phyloP scores from a whole-genome alignment of 495 filamentous ascomycete species.

The Jackrogersella minutella region DNA sequence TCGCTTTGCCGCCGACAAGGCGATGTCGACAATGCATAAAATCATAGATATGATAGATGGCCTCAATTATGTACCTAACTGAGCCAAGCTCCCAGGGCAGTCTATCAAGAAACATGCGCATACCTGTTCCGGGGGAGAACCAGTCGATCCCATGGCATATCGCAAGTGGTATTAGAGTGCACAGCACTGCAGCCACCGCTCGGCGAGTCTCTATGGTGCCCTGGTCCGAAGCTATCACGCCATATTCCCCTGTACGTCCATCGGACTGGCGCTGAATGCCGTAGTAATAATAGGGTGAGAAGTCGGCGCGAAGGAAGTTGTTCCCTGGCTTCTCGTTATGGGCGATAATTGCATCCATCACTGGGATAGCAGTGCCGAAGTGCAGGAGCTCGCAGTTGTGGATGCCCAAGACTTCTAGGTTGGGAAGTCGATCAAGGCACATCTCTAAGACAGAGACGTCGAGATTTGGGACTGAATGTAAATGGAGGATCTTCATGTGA shows the following conservation, averaged over 20 bases:
- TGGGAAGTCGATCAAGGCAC: slow-evolving; percentile 18
- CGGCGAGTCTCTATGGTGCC: slow-evolving; percentile 5
- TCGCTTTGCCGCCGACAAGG: no score
- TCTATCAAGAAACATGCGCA: slow-evolving; percentile 37
- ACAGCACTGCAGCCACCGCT: slow-evolving; percentile 18
- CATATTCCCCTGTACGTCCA: slow-evolving; percentile 28
- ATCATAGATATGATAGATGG: slow-evolving; percentile 17
- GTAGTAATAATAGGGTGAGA: slow-evolving; percentile 38
- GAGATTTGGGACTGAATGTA: slow-evolving; percentile 24
- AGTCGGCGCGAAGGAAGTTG: slow-evolving; percentile 16
- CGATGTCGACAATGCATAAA: not conserved
- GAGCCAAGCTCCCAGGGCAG: slow-evolving; percentile 28
- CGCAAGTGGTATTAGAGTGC: slow-evolving; percentile 5
- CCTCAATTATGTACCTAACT: slow-evolving; percentile 20
- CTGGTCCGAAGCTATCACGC: slow-evolving; percentile 26
- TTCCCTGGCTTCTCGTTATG: slow-evolving; percentile 3
- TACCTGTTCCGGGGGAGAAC: slow-evolving; percentile 36
- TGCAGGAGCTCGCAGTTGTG: slow-evolving; percentile 40
- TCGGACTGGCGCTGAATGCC: not conserved
- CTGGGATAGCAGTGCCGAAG: slow-evolving; percentile 23
- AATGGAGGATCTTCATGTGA: slow-evolving; percentile 22
- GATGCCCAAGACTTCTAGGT: slow-evolving; percentile 32
- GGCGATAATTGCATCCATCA: slow-evolving; percentile 13
- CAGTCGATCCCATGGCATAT: slow-evolving; percentile 20
- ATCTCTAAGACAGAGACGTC: slow-evolving; percentile 7